A percentile compares a stretch with the other conserved stretches of the same genome.
Evolutionary conservation across 768 basidiomycete genomes (phyloP).

Genomic region (Galerina sulciceps): DNA sequence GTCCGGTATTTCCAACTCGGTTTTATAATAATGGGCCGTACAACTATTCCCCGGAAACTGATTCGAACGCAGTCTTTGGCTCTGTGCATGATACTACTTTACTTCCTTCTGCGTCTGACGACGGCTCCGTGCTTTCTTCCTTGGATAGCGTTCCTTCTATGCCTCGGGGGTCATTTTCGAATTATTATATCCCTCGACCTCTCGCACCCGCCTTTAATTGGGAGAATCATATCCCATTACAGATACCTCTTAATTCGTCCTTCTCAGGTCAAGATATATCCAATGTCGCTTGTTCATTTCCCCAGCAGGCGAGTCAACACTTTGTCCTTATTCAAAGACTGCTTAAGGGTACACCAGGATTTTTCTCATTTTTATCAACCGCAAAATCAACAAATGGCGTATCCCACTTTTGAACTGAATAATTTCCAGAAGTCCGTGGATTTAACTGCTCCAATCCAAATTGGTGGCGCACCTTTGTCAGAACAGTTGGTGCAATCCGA

Average conservation of each 20-base stretch:
- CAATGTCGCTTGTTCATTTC: background rate
- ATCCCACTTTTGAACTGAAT: too few species aligned
- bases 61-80: background rate
- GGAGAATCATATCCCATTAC: conserved; percentile 8
- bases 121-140: too few species aligned
- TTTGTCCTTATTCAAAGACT: too few species aligned
- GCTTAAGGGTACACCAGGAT: too few species aligned
- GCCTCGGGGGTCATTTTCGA: background rate
- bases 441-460: too few species aligned
- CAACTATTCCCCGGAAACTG: background rate
- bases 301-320: background rate
- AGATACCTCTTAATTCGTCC: background rate
- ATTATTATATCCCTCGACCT: background rate
- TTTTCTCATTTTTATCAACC: too few species aligned
- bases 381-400: too few species aligned
- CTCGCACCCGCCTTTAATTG: conserved; percentile 17
- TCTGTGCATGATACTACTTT: background rate
- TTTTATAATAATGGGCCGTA: conserved; percentile 22
- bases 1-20: conserved; percentile 13
- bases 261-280: background rate
- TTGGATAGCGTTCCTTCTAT: background rate
- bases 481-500: background rate
- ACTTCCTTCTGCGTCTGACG: too few species aligned
- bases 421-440: too few species aligned
- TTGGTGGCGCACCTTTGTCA: too few species aligned